Percentiles rank a stretch among this genome's conserved stretches.
phyloP scores from a whole-genome alignment of 768 basidiomycete species.

The Trametes sanguinea region DNA sequence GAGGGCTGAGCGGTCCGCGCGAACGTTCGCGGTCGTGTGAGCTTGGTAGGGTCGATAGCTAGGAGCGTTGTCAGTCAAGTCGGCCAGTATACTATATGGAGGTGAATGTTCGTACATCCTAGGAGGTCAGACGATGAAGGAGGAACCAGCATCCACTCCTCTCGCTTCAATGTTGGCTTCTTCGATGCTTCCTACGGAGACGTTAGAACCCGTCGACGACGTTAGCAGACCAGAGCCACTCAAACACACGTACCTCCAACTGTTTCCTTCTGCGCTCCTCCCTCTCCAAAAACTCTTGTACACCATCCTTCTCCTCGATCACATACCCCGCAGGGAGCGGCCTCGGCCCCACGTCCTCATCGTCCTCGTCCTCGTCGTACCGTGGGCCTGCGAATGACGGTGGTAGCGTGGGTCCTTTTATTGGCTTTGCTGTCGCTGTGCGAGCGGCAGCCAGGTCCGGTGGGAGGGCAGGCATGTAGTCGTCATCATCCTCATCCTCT shows the following conservation, averaged over 20 bases:
- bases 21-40: slow-evolving; percentile 75
- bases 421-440: slow-evolving; percentile 36
- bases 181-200: slow-evolving; percentile 64
- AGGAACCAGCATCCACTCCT: slow-evolving; percentile 98
- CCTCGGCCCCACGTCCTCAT: slow-evolving; percentile 84
- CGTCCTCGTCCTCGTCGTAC: slow-evolving; percentile 46
- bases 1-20: slow-evolving; percentile 51
- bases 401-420: slow-evolving; percentile 58
- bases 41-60: slow-evolving; percentile 88
- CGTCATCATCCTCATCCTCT: slow-evolving; percentile 65
- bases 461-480: slow-evolving; percentile 72
- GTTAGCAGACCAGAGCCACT: neutral
- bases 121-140: slow-evolving; percentile 81
- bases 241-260: slow-evolving; percentile 51
- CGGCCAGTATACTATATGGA: neutral
- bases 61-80: neutral
- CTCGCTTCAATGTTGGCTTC: slow-evolving; percentile 77
- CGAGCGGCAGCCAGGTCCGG: slow-evolving; percentile 62
- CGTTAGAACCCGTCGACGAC: neutral
- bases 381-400: slow-evolving; percentile 31
- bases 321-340: slow-evolving; percentile 57
- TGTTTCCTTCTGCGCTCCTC: slow-evolving; percentile 78
- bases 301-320: slow-evolving; percentile 57
- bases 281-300: slow-evolving; percentile 79
- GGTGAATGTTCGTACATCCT: slow-evolving; percentile 54